Base-by-base conservation (phyloP, 345 rosid genomes). In the Zanthoxylum bungeanum region DNA sequence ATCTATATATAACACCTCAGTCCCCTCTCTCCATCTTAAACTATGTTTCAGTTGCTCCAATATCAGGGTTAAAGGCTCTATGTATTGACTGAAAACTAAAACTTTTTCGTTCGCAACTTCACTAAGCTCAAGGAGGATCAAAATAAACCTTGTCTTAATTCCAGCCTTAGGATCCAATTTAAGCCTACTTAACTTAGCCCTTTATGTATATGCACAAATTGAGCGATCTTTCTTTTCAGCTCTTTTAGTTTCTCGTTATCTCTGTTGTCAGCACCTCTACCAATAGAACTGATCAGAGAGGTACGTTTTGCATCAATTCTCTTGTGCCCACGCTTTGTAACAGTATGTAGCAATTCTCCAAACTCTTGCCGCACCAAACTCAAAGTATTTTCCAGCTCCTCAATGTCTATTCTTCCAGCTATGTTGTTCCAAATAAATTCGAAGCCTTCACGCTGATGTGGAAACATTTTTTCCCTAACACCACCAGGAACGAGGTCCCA, bases 351-450 rank as follows among this genome's bases (percentile, higher is more conserved):
- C 17, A 16, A 25, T 70, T 55, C 65, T 56, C 57, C 25, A 63
- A 84, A 79, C 39, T 78, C 77, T 6, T 89, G 93, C 17, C 84
- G 79, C 37, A 79, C 85, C 78, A 92, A 72, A 75, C 76, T 73
- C 39, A 92, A 67, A 17, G 86, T 84, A 63, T 88, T 92, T 25
- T 66, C 85, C 10, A 92, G 87, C 77, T 92, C 78, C 5, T 85
- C 79, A 28, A 88, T 78, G 34, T 63, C 1, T 9, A 84, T 82
- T 10, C 84, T 85, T 24, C 97, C 96, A 0, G 87, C 96, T 37
- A 93, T 55, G 42, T 86, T 91, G 21, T 72, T 85, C 97, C 98
- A 92, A 5, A 92, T 72, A 73, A 94, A 94, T 67, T 90, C 91
- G 57, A 94, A 90, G 14, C 93, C 97, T 47, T 92, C 92, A 28